Conservation (phyloP, 345 rosid species). For the Moringa oleifera region DNA sequence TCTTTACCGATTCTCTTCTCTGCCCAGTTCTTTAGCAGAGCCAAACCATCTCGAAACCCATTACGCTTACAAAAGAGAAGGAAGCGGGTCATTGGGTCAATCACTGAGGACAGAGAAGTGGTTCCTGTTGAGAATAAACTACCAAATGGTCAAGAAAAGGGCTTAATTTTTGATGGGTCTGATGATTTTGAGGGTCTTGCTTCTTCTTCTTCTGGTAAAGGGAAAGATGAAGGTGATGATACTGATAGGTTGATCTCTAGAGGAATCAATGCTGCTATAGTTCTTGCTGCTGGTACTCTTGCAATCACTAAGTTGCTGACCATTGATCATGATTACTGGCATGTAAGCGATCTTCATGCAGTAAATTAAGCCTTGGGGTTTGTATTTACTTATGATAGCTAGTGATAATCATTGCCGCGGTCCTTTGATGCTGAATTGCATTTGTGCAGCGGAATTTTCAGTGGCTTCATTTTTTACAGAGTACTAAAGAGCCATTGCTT, state of each 20-base stretch:
- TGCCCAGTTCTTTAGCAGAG: conserved; percentile 1
- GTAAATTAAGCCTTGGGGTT: background rate
- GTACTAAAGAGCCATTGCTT: no score
- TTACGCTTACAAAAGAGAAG: conserved; percentile 18
- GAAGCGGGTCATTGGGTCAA: conserved; percentile 38
- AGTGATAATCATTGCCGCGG: no score
- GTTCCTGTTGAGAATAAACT: conserved; percentile 23
- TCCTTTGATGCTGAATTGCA: no score
- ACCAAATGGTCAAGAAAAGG: conserved; percentile 16
- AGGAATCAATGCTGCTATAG: conserved; percentile 70
- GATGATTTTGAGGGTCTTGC: conserved; percentile 18
- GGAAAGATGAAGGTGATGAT: conserved; percentile 18
- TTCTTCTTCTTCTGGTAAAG: conserved; percentile 19
- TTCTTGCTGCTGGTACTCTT: conserved; percentile 74
- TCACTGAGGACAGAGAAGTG: conserved; percentile 51
- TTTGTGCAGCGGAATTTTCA: no score
- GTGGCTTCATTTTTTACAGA: no score
- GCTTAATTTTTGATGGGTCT: conserved; percentile 21
- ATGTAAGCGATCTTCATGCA: conserved; percentile 44
- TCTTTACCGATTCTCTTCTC: conserved; percentile 11
- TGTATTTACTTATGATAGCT: no score
- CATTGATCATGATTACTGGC: conserved; percentile 94
- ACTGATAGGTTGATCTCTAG: conserved; percentile 38
- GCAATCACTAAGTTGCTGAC: conserved; percentile 71
- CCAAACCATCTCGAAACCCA: conserved; percentile 9